These are phyloP conservation scores for Trametes sp. DNA, from an alignment of 1,284 basidiomycete genomes.

Conservation along the genomic window DNA sequence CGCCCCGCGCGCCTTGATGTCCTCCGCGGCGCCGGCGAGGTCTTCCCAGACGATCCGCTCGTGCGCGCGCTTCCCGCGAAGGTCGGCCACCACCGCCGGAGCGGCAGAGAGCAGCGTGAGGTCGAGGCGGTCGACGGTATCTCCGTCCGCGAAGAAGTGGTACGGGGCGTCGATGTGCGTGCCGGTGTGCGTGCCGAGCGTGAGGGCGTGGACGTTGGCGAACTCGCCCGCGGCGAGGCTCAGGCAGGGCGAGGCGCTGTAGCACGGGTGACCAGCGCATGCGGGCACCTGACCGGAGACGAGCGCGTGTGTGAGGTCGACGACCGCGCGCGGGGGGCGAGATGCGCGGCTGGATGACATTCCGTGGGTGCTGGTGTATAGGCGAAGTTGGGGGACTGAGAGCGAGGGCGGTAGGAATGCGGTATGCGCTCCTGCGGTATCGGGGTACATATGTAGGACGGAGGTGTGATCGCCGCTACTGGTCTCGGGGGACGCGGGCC, in stretches of 20 bases:
- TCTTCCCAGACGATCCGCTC: slow-evolving; percentile 35
- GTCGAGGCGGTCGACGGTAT: slow-evolving; percentile 60
- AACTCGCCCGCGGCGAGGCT: slow-evolving; percentile 45
- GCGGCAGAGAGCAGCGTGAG: slow-evolving; percentile 59
- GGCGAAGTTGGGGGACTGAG: background rate
- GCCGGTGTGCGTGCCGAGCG: slow-evolving; percentile 65
- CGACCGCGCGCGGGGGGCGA: slow-evolving; percentile 11
- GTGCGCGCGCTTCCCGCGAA: slow-evolving; percentile 27
- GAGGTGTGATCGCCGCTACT: slow-evolving; percentile 2
- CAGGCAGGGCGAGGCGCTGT: slow-evolving; percentile 42
- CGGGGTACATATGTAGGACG: background rate
- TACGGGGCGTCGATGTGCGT: slow-evolving; percentile 79
- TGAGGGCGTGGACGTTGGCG: slow-evolving; percentile 56
- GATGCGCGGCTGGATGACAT: slow-evolving; percentile 2
- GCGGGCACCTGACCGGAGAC: slow-evolving; percentile 47
- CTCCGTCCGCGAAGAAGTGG: slow-evolving; percentile 64
- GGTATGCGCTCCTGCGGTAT: background rate
- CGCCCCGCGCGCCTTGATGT: slow-evolving; percentile 40
- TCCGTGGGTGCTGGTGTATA: background rate
- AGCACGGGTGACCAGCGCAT: slow-evolving; percentile 65
- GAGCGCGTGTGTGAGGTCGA: slow-evolving; percentile 66
- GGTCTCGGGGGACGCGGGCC: slow-evolving; percentile 8
- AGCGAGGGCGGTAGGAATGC: background rate
- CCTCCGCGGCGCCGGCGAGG: slow-evolving; percentile 22
- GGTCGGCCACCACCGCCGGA: slow-evolving; percentile 54